Evolutionary conservation across 495 filamentous ascomycete genomes (phyloP), one percentile per base, ranked within the genome.

Genomic region (Podospora conica): DNA sequence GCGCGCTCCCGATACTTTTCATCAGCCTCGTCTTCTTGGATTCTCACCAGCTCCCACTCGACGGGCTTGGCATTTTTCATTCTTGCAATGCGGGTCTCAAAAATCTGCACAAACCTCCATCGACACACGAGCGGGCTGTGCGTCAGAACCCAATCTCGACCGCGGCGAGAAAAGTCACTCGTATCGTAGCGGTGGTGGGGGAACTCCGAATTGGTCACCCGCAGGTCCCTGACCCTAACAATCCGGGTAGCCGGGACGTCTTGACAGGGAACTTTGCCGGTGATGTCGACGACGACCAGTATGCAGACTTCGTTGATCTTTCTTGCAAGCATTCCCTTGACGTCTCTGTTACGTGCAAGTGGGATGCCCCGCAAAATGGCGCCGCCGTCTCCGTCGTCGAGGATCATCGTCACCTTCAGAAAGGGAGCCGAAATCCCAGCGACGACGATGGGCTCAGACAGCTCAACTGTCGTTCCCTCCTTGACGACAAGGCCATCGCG

Each of bases 141-240:
- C n/a, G 70, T 53, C 15, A 78, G 69, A 0, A 76, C 69, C 4
- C 73, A 73, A 0, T 63, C 9, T 7, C 53, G 48, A 5, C 75
- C 66, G 1, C 65, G 57, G 10, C 57, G 5, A 3, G 0, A 10
- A 0, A 23, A 69, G 0, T 68, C 61, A 0, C 24, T 9, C 0
- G 0, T 0, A 0, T 57, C 66, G 54, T 78, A 83, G 0, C 75
- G 69, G 20, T 75, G 60, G 0, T 69, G 65, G 0, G 79, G 80
- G 11, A 83, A 88, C 0, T 75, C 63, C 1, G 77, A 73, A 61
- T 89, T 87, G 0, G 87, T 89, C 3, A 84, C 61, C 5, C 81
- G 70, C 9, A 88, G 71, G 0, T 78, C 69, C 6, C 87, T 73
- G 3, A 70, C 55, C 15, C 66, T 65, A 1, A 77, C 56, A 1